A percentile compares a stretch with the other conserved stretches of the same genome.
These are phyloP conservation scores for Elaeis guineensis DNA, from an alignment of 176 grass and related monocot genomes.

Conservation along the genomic window DNA sequence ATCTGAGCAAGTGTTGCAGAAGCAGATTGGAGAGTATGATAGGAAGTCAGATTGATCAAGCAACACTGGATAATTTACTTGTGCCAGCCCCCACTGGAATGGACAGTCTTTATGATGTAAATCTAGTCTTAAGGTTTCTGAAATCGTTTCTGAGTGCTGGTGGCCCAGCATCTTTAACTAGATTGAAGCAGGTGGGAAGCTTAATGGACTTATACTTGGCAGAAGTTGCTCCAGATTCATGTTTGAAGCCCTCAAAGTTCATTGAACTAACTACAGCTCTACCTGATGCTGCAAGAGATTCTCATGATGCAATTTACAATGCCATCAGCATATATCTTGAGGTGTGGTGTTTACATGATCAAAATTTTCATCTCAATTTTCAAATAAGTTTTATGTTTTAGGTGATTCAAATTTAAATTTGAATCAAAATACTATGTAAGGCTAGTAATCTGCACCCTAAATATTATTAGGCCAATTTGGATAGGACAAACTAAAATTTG, in stretches of 20 bases:
- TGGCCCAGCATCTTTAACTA: conserved; percentile 12
- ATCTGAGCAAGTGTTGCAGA: conserved; percentile 26
- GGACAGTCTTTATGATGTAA: conserved; percentile 63
- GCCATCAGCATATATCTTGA: conserved; percentile 88
- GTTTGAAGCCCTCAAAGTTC: conserved; percentile 56
- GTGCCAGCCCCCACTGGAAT: conserved; percentile 42
- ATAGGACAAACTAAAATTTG: no score
- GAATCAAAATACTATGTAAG: no score
- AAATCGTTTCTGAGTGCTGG: conserved; percentile 39
- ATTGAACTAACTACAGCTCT: conserved; percentile 51
- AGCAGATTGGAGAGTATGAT: conserved; percentile 64
- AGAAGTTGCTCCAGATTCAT: conserved; percentile 78
- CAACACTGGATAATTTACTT: conserved; percentile 78
- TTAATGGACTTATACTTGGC: conserved; percentile 80
- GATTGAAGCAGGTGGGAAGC: conserved; percentile 57
- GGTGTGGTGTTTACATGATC: conserved; percentile 24
- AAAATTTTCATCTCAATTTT: no score
- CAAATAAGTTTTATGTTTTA: no score
- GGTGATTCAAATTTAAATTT: no score
- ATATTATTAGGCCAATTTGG: no score
- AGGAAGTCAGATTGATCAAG: conserved; percentile 69
- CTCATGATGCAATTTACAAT: conserved; percentile 71
- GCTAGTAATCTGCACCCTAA: no score
- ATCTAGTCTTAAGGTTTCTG: conserved; percentile 57
- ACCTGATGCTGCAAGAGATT: conserved; percentile 61